phyloP scores from a whole-genome alignment of 257 asterid genomes.

The Mitragyna speciosa region DNA sequence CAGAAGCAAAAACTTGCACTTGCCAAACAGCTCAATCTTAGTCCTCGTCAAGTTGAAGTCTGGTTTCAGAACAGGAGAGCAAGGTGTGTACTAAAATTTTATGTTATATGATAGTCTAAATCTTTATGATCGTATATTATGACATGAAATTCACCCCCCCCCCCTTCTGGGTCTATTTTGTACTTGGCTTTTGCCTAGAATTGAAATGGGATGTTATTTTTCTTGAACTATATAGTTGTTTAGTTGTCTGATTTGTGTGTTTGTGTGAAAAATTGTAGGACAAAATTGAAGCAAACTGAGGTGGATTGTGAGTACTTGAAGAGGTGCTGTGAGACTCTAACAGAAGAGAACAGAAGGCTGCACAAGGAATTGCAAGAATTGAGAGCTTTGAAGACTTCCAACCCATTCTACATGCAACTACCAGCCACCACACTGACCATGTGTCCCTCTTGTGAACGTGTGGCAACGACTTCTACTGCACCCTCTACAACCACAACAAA shows the following conservation, averaged over 20 bases:
- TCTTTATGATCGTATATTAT: too few relatives aligned
- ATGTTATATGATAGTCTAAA: neutral
- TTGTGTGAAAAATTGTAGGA: slow-evolving; percentile 36
- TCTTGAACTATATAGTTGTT: neutral
- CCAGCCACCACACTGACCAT: slow-evolving; percentile 87
- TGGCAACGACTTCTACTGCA: slow-evolving; percentile 45
- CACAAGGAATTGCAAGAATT: slow-evolving; percentile 74
- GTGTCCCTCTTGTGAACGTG: slow-evolving; percentile 92
- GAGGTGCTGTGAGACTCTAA: slow-evolving; percentile 71
- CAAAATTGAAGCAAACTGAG: slow-evolving; percentile 86
- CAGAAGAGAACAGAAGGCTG: slow-evolving; percentile 67
- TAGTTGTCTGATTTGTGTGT: neutral
- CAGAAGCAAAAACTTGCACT: slow-evolving; percentile 85
- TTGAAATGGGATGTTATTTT: neutral
- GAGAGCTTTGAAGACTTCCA: slow-evolving; percentile 65
- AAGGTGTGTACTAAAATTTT: slow-evolving; percentile 36
- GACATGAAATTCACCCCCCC: neutral
- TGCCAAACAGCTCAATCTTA: slow-evolving; percentile 76
- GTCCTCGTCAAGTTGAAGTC: slow-evolving; percentile 87
- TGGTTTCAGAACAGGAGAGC: slow-evolving; percentile 97
- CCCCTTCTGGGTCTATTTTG: neutral
- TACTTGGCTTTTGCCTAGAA: neutral
- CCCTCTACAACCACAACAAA: slow-evolving; percentile 18
- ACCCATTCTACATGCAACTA: slow-evolving; percentile 66
- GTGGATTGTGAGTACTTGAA: slow-evolving; percentile 87